These are phyloP conservation scores for Incumbomyces delicatus DNA, from an alignment of 2,329 filamentous ascomycete genomes.

Conservation along the genomic window DNA sequence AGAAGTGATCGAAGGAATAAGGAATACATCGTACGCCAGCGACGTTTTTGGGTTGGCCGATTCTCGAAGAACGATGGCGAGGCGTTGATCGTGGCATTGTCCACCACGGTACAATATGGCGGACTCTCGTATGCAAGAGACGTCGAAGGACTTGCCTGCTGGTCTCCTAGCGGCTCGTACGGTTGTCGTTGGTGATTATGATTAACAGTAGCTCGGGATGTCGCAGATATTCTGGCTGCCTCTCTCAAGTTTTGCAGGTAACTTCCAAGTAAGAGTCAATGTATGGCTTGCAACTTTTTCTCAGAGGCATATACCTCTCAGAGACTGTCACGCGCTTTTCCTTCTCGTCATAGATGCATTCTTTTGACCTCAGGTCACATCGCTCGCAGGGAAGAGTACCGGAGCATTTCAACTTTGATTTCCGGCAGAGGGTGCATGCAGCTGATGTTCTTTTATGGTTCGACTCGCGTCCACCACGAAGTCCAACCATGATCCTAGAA, in stretches of 20 bases:
- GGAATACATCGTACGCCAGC: neutral
- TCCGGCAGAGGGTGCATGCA: conserved; percentile 25
- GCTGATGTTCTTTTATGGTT: too few species aligned
- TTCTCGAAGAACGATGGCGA: conserved; percentile 23
- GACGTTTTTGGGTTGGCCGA: neutral
- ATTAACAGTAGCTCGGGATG: too few species aligned
- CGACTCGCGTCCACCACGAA: too few species aligned
- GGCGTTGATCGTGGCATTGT: neutral
- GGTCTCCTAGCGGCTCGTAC: too few species aligned
- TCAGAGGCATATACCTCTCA: conserved; percentile 28
- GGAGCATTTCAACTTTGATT: conserved; percentile 38
- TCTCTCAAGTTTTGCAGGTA: too few species aligned
- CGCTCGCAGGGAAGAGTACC: conserved; percentile 34
- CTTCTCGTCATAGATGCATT: conserved; percentile 36
- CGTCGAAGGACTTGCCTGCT: too few species aligned
- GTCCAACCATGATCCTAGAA: too few species aligned
- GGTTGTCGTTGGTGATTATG: too few species aligned
- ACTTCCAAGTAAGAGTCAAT: too few species aligned
- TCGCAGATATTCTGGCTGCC: too few species aligned
- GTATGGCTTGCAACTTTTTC: conserved; percentile 2
- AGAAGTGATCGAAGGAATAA: conserved; percentile 36
- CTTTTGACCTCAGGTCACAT: conserved; percentile 34
- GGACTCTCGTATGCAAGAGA: too few species aligned
- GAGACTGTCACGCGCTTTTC: conserved; percentile 42
- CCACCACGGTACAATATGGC: too few species aligned